phyloP scores from a whole-genome alignment of 2,329 filamentous ascomycete species.

The Paradendryphiella salina region DNA sequence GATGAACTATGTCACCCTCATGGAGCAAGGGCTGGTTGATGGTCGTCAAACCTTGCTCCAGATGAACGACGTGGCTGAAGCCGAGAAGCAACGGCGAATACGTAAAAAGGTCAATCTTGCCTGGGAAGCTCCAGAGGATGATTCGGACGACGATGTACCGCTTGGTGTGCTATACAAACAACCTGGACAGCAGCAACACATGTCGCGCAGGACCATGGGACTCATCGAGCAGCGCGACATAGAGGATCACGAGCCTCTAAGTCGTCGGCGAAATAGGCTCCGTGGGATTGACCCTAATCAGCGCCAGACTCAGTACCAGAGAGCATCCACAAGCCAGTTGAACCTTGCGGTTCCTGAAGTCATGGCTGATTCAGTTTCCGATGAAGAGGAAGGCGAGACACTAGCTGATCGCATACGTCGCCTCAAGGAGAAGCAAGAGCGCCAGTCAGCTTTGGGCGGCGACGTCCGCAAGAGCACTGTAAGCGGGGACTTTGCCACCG shows the following conservation, averaged over 20 bases:
- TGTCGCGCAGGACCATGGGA: conserved; percentile 67
- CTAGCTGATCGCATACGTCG: conserved; percentile 67
- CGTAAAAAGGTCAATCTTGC: conserved; percentile 80
- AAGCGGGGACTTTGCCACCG: conserved; percentile 67
- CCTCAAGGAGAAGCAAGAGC: conserved; percentile 62
- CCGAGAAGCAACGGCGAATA: conserved; percentile 74
- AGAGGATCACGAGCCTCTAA: conserved; percentile 91
- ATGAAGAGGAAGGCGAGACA: conserved; percentile 62
- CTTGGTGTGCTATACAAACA: conserved; percentile 73
- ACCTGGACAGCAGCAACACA: conserved; percentile 48
- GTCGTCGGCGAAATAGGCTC: conserved; percentile 73
- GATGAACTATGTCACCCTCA: conserved; percentile 64
- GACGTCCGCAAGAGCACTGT: conserved; percentile 57
- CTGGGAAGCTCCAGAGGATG: conserved; percentile 73
- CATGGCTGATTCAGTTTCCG: conserved; percentile 34
- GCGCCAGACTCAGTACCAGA: conserved; percentile 20
- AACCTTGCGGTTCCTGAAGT: conserved; percentile 34
- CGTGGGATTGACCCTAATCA: conserved; percentile 58
- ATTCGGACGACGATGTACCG: conserved; percentile 77
- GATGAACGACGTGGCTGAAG: conserved; percentile 85
- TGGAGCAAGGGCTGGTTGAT: conserved; percentile 69
- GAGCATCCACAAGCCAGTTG: conserved; percentile 30
- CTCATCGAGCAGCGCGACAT: conserved; percentile 79
- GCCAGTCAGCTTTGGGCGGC: conserved; percentile 48
- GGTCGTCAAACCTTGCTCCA: conserved; percentile 81